Evolutionary conservation across 2,329 filamentous ascomycete species (phyloP).

Genomic region (Calonectria fujianensis): DNA sequence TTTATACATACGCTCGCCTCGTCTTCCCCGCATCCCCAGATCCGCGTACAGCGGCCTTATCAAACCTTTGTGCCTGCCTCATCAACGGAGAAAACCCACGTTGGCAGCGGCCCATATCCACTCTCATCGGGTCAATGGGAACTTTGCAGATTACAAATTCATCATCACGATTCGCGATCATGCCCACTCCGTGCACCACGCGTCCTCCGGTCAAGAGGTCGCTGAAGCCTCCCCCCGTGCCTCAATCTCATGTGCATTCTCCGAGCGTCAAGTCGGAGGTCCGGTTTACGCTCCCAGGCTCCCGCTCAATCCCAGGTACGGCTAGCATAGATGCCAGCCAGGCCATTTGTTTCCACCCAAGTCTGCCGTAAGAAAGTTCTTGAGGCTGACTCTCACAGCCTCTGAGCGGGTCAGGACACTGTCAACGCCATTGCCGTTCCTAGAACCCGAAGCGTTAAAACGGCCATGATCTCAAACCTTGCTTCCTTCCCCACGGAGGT

Average conservation of each 20-base stretch:
- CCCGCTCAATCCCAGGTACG: constrained; percentile 54
- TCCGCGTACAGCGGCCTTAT: neutral
- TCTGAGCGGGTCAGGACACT: constrained; percentile 54
- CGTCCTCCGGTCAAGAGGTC: constrained; percentile 47
- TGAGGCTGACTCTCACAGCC: constrained; percentile 46
- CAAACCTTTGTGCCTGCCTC: neutral
- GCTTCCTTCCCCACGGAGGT: constrained; percentile 1
- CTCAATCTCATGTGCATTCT: constrained; percentile 51
- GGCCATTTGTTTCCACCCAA: neutral
- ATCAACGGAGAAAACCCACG: constrained; percentile 15
- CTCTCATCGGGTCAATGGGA: neutral
- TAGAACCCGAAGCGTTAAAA: constrained; percentile 56
- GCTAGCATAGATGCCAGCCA: neutral
- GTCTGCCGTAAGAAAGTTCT: neutral
- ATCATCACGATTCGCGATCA: constrained; percentile 27
- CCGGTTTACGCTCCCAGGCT: constrained; percentile 55
- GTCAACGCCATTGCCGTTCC: constrained; percentile 59
- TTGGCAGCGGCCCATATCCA: constrained; percentile 3
- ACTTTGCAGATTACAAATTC: constrained; percentile 13
- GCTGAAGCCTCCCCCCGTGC: constrained; percentile 54
- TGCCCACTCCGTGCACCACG: constrained; percentile 45
- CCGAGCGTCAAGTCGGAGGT: constrained; percentile 55
- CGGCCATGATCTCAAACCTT: constrained; percentile 39
- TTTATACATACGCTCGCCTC: neutral
- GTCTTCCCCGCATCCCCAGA: constrained; percentile 18